A percentile compares a stretch with the other conserved stretches of the same genome.
phyloP scores from a whole-genome alignment of 2,329 filamentous ascomycete species.

The Hypomyces rosellus region DNA sequence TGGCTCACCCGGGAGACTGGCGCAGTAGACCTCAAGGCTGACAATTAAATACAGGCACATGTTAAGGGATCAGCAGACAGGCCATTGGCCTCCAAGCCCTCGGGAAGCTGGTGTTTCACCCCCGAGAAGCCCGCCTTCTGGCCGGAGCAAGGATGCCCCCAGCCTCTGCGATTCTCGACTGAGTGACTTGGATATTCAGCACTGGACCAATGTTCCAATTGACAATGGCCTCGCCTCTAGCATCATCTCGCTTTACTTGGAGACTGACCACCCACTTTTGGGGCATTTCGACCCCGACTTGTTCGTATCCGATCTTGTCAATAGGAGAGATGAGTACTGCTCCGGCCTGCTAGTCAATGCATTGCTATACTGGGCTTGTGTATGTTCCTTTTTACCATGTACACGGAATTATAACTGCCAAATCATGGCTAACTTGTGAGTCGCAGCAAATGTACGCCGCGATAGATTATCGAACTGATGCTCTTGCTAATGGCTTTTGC shows the following conservation, averaged over 20 bases:
- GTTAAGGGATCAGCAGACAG: no score
- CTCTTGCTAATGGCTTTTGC: constrained; percentile 17
- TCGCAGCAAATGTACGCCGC: constrained; percentile 30
- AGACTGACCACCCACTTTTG: constrained; percentile 33
- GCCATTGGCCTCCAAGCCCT: no score
- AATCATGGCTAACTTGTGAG: no score
- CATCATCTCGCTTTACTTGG: constrained; percentile 31
- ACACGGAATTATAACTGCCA: no score
- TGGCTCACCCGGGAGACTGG: neutral
- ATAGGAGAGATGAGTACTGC: constrained; percentile 18
- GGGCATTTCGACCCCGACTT: constrained; percentile 29
- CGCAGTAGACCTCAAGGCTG: no score
- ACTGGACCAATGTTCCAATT: constrained; percentile 30
- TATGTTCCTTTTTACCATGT: constrained; percentile 15
- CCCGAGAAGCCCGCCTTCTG: no score
- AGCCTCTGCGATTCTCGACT: constrained; percentile 22
- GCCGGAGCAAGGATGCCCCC: neutral
- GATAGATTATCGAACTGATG: constrained; percentile 19
- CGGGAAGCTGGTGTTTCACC: no score
- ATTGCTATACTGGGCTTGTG: constrained; percentile 28
- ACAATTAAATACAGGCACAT: no score
- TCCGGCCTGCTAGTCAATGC: constrained; percentile 28
- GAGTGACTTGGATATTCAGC: constrained; percentile 20
- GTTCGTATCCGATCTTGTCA: constrained; percentile 29
- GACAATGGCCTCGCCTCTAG: constrained; percentile 23